Evolutionary conservation across 495 filamentous ascomycete genomes (phyloP).

Genomic region (Aspergillus sclerotioniger): DNA sequence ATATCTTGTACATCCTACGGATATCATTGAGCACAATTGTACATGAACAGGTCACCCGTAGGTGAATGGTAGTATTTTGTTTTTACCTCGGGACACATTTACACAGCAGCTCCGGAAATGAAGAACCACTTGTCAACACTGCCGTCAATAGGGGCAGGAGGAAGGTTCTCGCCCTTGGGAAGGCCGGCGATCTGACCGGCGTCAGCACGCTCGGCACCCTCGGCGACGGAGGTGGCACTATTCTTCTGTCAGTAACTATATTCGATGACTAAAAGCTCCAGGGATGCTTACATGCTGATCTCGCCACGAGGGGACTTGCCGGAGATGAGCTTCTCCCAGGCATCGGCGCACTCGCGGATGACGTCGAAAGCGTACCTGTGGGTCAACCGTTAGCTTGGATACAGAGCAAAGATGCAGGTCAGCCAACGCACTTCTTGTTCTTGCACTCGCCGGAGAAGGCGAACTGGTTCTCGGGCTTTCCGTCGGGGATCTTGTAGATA

Average conservation of each 20-base stretch:
- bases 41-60: conserved; percentile 8
- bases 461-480: conserved; percentile 99
- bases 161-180: conserved; percentile 67
- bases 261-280: neutral
- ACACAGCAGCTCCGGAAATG: conserved; percentile 95
- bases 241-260: conserved; percentile 27
- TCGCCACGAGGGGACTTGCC: conserved; percentile 77
- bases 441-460: conserved; percentile 99
- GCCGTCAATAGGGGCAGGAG: conserved; percentile 86
- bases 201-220: conserved; percentile 66
- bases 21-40: neutral
- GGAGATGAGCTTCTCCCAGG: conserved; percentile 92
- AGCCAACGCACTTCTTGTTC: conserved; percentile 79
- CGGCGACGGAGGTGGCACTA: conserved; percentile 72
- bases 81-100: conserved; percentile 37
- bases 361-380: conserved; percentile 85
- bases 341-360: conserved; percentile 91
- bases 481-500: conserved; percentile 99
- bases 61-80: conserved; percentile 17
- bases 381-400: conserved; percentile 13
- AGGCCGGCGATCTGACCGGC: conserved; percentile 65
- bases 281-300: conserved; percentile 73
- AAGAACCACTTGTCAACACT: conserved; percentile 99
- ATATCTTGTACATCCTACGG: neutral
- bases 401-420: conserved; percentile 14